phyloP scores from a whole-genome alignment of 164 flowering plant species.

The Kalanchoe fedtschenkoi region DNA sequence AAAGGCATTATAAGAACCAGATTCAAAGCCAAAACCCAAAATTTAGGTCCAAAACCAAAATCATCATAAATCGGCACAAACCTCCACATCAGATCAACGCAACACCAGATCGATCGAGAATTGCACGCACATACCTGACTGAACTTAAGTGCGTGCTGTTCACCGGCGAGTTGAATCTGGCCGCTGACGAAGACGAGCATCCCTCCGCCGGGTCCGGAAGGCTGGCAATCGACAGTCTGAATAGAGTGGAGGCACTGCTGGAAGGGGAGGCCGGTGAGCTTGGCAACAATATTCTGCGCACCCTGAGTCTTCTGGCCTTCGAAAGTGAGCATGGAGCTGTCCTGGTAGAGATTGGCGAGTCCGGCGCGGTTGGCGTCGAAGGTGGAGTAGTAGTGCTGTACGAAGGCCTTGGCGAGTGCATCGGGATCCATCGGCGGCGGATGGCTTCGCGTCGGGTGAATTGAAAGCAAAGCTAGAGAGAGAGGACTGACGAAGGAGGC shows the following conservation, averaged over 20 bases:
- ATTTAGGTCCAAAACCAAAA: not conserved
- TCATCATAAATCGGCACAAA: not conserved
- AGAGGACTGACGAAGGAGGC: too few species aligned
- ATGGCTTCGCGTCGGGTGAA: too few species aligned
- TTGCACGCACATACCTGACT: slow-evolving; percentile 42
- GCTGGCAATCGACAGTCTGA: slow-evolving; percentile 85
- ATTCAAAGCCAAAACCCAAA: not conserved
- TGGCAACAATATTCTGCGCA: slow-evolving; percentile 47
- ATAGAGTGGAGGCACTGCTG: slow-evolving; percentile 74
- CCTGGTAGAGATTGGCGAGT: slow-evolving; percentile 61
- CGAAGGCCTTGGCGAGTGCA: slow-evolving; percentile 64
- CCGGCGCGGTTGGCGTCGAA: slow-evolving; percentile 62
- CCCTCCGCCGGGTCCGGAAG: slow-evolving; percentile 70
- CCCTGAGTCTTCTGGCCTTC: slow-evolving; percentile 88
- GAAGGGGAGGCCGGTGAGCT: slow-evolving; percentile 61
- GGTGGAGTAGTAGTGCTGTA: slow-evolving; percentile 79
- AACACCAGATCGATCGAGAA: too few species aligned
- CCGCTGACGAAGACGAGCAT: slow-evolving; percentile 83
- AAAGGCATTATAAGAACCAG: not conserved
- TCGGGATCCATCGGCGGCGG: slow-evolving; percentile 82
- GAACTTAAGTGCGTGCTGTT: slow-evolving; percentile 80
- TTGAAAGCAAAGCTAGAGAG: too few species aligned
- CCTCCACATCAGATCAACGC: not conserved
- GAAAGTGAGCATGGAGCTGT: slow-evolving; percentile 65
- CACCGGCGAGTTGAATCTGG: slow-evolving; percentile 73